phyloP scores from a whole-genome alignment of 768 basidiomycete species.

The Vishniacozyma victoriae region DNA sequence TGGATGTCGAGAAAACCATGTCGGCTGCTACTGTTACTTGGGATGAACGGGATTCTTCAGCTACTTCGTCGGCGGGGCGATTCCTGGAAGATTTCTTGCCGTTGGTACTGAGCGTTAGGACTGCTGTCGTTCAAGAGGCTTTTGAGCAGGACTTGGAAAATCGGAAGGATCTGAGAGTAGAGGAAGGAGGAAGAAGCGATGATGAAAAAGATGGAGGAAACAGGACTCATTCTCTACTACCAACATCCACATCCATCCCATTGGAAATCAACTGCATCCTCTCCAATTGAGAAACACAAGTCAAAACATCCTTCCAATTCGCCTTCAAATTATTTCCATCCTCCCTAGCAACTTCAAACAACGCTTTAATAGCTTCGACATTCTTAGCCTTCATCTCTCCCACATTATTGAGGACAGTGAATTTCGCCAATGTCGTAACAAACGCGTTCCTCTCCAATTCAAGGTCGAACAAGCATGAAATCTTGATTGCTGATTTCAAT shows the following conservation, averaged over 20 bases:
- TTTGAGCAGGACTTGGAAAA: too few relatives aligned
- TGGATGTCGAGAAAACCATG: slow-evolving; percentile 96
- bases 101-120: background rate
- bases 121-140: background rate
- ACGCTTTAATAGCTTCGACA: slow-evolving; percentile 95
- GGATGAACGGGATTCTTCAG: slow-evolving; percentile 91
- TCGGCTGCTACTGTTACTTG: slow-evolving; percentile 98
- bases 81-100: slow-evolving; percentile 3
- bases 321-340: slow-evolving; percentile 94
- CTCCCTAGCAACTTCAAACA: slow-evolving; percentile 89
- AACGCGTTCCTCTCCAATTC: slow-evolving; percentile 98
- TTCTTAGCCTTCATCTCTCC: slow-evolving; percentile 99
- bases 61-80: slow-evolving; percentile 73
- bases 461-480: slow-evolving; percentile 93
- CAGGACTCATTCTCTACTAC: slow-evolving; percentile 59
- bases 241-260: slow-evolving; percentile 75
- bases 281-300: slow-evolving; percentile 96
- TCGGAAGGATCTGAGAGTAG: too few relatives aligned
- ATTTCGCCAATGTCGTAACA: slow-evolving; percentile 90
- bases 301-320: slow-evolving; percentile 92
- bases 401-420: slow-evolving; percentile 94
- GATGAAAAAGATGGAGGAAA: too few relatives aligned
- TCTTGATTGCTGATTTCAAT: slow-evolving; percentile 92
- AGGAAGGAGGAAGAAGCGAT: too few relatives aligned
- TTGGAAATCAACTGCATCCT: slow-evolving; percentile 96